phyloP scores from a whole-genome alignment of 2,329 filamentous ascomycete genomes.

The Aspergillus tubingensis region DNA sequence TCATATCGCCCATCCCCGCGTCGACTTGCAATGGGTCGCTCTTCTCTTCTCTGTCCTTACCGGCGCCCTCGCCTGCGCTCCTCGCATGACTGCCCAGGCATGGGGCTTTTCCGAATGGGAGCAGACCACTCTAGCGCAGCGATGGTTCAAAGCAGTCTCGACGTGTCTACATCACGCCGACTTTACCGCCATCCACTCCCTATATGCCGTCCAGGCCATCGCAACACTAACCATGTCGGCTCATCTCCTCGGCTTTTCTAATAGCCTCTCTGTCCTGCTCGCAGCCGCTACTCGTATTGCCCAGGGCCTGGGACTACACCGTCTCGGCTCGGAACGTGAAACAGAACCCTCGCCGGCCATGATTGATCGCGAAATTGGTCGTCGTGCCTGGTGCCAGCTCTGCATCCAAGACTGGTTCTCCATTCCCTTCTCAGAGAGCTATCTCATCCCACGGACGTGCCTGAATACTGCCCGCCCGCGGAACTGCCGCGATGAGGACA shows the following conservation, averaged over 20 bases:
- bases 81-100: constrained; percentile 32
- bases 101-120: constrained; percentile 52
- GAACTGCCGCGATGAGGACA: constrained; percentile 33
- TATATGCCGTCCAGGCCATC: constrained; percentile 51
- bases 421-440: constrained; percentile 43
- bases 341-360: constrained; percentile 25
- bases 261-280: constrained; percentile 50
- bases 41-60: constrained; percentile 50
- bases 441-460: constrained; percentile 39
- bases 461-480: constrained; percentile 37
- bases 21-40: constrained; percentile 50
- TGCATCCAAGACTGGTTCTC: constrained; percentile 49
- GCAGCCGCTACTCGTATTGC: constrained; percentile 51
- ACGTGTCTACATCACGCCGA: constrained; percentile 50
- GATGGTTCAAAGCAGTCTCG: constrained; percentile 51
- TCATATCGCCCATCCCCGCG: constrained; percentile 31
- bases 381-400: constrained; percentile 44
- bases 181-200: constrained; percentile 47
- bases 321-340: constrained; percentile 28
- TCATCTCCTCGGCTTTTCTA: constrained; percentile 52
- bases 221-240: constrained; percentile 52
- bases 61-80: constrained; percentile 47
- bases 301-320: constrained; percentile 51
- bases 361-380: constrained; percentile 37
- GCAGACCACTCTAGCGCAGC: constrained; percentile 43